phyloP scores from a whole-genome alignment of 2,329 filamentous ascomycete genomes.

The Fonsecaea monophora region DNA sequence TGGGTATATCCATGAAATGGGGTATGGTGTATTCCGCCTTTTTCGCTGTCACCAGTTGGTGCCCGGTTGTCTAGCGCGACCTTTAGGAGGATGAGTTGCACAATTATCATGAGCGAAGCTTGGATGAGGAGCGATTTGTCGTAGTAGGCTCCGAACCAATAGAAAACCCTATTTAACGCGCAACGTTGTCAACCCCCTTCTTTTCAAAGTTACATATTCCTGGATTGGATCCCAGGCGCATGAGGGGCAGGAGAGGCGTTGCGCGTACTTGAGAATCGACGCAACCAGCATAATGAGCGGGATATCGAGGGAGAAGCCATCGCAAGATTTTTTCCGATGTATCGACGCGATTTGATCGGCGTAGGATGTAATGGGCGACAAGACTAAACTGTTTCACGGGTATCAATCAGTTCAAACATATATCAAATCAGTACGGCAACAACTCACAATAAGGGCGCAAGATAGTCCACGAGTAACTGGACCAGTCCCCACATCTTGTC shows the following conservation, averaged over 20 bases:
- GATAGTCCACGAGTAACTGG: conserved; percentile 51
- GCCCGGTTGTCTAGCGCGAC: conserved; percentile 64
- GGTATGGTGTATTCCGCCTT: conserved; percentile 50
- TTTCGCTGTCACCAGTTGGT: conserved; percentile 47
- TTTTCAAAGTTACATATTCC: background rate
- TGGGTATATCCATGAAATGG: conserved; percentile 47
- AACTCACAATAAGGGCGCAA: conserved; percentile 57
- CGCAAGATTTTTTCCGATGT: conserved; percentile 64
- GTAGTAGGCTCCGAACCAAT: conserved; percentile 70
- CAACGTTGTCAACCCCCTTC: background rate
- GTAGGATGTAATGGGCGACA: conserved; percentile 70
- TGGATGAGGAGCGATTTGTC: conserved; percentile 65
- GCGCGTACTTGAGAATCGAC: conserved; percentile 65
- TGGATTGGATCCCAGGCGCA: background rate
- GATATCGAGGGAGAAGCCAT: conserved; percentile 71
- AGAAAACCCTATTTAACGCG: conserved; percentile 60
- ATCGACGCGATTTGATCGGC: conserved; percentile 71
- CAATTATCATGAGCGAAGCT: conserved; percentile 64
- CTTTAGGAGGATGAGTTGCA: conserved; percentile 66
- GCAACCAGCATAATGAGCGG: conserved; percentile 71
- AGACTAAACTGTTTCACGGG: conserved; percentile 58
- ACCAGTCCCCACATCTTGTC: conserved; percentile 28
- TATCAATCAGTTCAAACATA: background rate
- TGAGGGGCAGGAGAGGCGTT: background rate
- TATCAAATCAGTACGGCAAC: background rate